Evolutionary conservation across 768 basidiomycete genomes (phyloP).

Genomic region (Cubamyces lactineus): DNA sequence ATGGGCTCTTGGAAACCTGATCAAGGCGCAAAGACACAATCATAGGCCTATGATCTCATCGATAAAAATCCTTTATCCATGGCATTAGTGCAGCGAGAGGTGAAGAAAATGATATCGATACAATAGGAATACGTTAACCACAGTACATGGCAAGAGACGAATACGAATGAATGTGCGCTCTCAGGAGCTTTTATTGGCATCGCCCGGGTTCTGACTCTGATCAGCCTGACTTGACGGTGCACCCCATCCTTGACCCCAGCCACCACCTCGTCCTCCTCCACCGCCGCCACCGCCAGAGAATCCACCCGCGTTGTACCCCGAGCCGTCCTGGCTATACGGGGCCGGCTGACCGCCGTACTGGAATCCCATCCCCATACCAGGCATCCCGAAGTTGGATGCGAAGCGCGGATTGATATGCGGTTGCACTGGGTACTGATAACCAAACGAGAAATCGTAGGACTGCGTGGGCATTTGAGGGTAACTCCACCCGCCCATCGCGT

Average conservation of each 20-base stretch:
- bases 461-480: conserved; percentile 27
- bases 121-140: not conserved
- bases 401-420: conserved; percentile 87
- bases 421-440: conserved; percentile 48
- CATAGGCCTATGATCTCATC: too few species aligned
- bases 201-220: not conserved
- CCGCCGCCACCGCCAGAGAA: not conserved
- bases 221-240: not conserved
- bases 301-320: conserved; percentile 18
- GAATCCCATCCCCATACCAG: conserved; percentile 51
- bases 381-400: conserved; percentile 66
- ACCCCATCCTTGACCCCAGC: conserved; percentile 14
- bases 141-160: not conserved
- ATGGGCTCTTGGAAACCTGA: too few species aligned
- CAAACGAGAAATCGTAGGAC: conserved; percentile 22
- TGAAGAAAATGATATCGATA: not conserved
- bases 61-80: too few species aligned
- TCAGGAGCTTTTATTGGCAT: not conserved
- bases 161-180: not conserved
- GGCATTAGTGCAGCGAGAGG: not conserved
- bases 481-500: conserved; percentile 20
- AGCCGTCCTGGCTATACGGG: conserved; percentile 10
- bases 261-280: not conserved
- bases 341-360: conserved; percentile 16
- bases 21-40: too few species aligned